These are phyloP conservation scores for Starmerella vaccinii DNA, from an alignment of 805 yeast species.

Conservation along the genomic window DNA sequence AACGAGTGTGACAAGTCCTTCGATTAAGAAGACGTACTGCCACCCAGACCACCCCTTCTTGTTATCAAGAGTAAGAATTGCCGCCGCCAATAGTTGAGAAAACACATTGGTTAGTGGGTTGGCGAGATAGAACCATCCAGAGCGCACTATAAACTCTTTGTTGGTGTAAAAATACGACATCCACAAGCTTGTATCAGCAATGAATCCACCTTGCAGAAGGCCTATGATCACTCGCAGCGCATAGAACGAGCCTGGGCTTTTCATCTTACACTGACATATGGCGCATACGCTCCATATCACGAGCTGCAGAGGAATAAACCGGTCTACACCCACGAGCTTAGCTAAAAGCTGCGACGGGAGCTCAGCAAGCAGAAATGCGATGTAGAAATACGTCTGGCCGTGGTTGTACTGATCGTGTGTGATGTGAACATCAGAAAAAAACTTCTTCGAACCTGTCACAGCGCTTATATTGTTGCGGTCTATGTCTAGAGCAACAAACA, in stretches of 20 bases:
- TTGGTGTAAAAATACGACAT: slow-evolving; percentile 37
- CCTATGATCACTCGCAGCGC: slow-evolving; percentile 45
- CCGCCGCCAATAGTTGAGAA: slow-evolving; percentile 36
- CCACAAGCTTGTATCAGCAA: slow-evolving; percentile 35
- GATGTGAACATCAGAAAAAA: slow-evolving; percentile 13
- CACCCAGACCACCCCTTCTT: slow-evolving; percentile 35
- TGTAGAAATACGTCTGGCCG: slow-evolving; percentile 42
- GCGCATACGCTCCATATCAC: slow-evolving; percentile 48
- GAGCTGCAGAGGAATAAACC: slow-evolving; percentile 53
- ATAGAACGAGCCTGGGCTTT: slow-evolving; percentile 35
- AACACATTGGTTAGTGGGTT: slow-evolving; percentile 35
- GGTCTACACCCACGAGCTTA: slow-evolving; percentile 51
- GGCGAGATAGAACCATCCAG: slow-evolving; percentile 42
- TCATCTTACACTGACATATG: slow-evolving; percentile 40
- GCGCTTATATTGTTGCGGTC: slow-evolving; percentile 47
- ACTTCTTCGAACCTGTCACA: slow-evolving; percentile 16
- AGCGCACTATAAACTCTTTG: slow-evolving; percentile 45
- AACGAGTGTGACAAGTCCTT: slow-evolving; percentile 41
- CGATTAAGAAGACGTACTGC: slow-evolving; percentile 43
- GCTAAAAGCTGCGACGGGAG: slow-evolving; percentile 57
- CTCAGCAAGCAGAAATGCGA: slow-evolving; percentile 48
- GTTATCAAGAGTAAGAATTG: slow-evolving; percentile 39
- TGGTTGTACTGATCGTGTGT: slow-evolving; percentile 36
- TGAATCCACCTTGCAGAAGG: slow-evolving; percentile 44
- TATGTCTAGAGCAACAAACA: slow-evolving; percentile 47